Evolutionary conservation across 2,329 filamentous ascomycete species (phyloP), one percentile per base, ranked within the genome.

Genomic region (Colletotrichum truncatum): DNA sequence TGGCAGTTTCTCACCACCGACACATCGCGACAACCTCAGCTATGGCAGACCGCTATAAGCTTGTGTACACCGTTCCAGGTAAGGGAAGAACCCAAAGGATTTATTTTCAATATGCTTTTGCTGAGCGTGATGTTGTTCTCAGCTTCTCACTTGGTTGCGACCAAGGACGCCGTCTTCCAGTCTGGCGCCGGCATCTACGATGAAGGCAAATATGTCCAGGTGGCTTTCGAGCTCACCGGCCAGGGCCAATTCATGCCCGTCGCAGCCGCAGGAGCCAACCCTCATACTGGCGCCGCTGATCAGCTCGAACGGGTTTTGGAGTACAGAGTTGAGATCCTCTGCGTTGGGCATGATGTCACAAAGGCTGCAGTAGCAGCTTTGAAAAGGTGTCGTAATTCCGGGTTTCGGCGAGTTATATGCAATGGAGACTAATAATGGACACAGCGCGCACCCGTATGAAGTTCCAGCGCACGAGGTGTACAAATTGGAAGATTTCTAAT

Each of bases 261-360:
- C 4, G 63, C 63, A 0, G 81, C 79, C 2, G 74, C 77, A 30
- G 71, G 73, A 2, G 81, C 83, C 9, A 82, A 81, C 39, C 84
- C 84, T 12, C 72, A 81, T 63, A 82, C 84, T 48, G 84, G 84
- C 6, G 70, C 76, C 14, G 72, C 75, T 4, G 81, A 81, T 6
- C 70, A 78, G 26, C 63, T 85, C 26, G 82, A 85, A 69, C 74
- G 81, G 52, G 76, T 85, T 0, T 76, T 80, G 4, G 83, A 85
- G 68, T 77, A 80, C 36, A 78, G 76, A 57, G 81, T 82, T 4
- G 84, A 86, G 74, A 77, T 80, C 2, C 69, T 85, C 21, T 85
- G 83, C 71, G 66, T 79, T 12, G 81, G 81, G 0, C 73, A 73
- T 58, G 80, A 84, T 7, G 71, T 79, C 43, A 73, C 75, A 0